Evolutionary conservation across 2,329 filamentous ascomycete genomes (phyloP).

Genomic region (Botrytis elliptica): DNA sequence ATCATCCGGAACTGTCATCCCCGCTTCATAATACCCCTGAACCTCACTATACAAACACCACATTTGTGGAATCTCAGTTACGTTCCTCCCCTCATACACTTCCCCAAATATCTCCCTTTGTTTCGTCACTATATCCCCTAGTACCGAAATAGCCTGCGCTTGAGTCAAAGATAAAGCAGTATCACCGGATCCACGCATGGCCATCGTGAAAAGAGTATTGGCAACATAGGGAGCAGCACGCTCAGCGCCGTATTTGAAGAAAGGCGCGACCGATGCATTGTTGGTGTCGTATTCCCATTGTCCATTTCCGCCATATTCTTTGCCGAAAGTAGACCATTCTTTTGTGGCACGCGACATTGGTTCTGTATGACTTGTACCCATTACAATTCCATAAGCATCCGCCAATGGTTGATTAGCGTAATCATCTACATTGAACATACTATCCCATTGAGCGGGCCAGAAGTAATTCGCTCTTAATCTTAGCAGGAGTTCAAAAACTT

Average conservation of each 20-base stretch:
- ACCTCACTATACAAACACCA: constrained; percentile 78
- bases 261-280: constrained; percentile 65
- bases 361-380: constrained; percentile 71
- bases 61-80: constrained; percentile 58
- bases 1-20: constrained; percentile 63
- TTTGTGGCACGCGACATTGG: constrained; percentile 65
- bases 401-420: constrained; percentile 65
- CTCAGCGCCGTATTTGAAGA: constrained; percentile 65
- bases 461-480: constrained; percentile 71
- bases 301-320: constrained; percentile 46
- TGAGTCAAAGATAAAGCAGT: constrained; percentile 56
- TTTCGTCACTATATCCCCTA: constrained; percentile 59
- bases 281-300: constrained; percentile 70
- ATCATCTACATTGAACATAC: constrained; percentile 72
- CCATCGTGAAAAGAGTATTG: constrained; percentile 63
- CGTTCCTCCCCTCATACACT: constrained; percentile 49
- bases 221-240: constrained; percentile 65
- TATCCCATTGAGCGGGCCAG: constrained; percentile 71
- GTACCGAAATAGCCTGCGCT: constrained; percentile 54
- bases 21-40: constrained; percentile 64
- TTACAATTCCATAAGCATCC: constrained; percentile 71
- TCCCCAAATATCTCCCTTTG: constrained; percentile 59
- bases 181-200: constrained; percentile 70
- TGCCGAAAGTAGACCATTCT: constrained; percentile 49
- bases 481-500: constrained; percentile 69